phyloP scores from a whole-genome alignment of 2,329 filamentous ascomycete species.

The Sordariomycetes sp. region DNA sequence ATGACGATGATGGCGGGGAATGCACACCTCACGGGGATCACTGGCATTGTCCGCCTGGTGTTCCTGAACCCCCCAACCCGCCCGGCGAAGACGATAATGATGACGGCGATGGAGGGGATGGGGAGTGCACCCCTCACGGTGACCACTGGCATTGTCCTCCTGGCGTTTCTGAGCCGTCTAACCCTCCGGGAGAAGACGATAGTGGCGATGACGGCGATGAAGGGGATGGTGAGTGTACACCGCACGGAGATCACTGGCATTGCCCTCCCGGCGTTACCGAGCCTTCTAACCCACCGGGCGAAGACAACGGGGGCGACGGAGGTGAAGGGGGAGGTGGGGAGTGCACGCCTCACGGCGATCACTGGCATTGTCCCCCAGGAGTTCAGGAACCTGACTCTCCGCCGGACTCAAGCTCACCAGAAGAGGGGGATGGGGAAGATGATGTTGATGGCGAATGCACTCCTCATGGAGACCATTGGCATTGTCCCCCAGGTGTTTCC shows the following conservation, averaged over 20 bases:
- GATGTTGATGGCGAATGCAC: constrained; percentile 5
- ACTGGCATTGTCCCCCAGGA: constrained; percentile 11
- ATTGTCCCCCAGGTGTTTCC: constrained; percentile 11
- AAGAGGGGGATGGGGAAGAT: not conserved
- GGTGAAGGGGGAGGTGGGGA: not conserved
- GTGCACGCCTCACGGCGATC: constrained; percentile 8
- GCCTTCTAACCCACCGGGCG: not conserved
- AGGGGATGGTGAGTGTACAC: not conserved
- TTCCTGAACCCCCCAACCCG: too few relatives aligned
- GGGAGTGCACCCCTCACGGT: constrained; percentile 7
- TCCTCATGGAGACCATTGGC: constrained; percentile 8
- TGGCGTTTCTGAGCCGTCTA: constrained; percentile 6
- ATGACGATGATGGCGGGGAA: too few relatives aligned
- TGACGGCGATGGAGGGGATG: not conserved
- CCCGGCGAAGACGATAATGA: not conserved
- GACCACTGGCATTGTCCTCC: constrained; percentile 11
- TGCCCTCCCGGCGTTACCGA: not conserved
- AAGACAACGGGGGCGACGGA: not conserved
- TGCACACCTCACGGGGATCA: too few relatives aligned
- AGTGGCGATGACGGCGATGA: not conserved
- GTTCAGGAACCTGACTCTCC: constrained; percentile 1
- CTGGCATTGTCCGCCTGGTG: too few relatives aligned
- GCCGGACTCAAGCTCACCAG: not conserved
- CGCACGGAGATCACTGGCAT: not conserved
- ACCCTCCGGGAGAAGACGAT: not conserved